Evolutionary conservation across 257 asterid genomes (phyloP).

Genomic region (Cynanchum wilfordii): DNA sequence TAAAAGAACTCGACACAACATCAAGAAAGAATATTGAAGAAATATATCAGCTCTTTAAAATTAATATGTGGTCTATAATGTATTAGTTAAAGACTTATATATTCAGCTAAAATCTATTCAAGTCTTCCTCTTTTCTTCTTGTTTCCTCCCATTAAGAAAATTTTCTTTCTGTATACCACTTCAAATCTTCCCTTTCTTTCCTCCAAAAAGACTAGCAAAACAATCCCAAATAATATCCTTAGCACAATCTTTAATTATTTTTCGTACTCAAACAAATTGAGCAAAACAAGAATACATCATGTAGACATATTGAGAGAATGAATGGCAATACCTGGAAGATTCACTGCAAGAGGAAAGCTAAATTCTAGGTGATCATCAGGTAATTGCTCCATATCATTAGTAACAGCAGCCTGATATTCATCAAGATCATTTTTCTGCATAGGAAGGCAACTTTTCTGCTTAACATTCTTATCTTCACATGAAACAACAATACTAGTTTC

Average conservation of each 20-base stretch:
- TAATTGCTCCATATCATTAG: not conserved
- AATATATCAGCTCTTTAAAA: no score
- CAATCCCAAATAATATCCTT: not conserved
- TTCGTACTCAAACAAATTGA: not conserved
- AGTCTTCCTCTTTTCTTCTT: not conserved
- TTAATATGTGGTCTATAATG: not conserved
- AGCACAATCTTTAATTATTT: not conserved
- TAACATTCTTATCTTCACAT: not conserved
- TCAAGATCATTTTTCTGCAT: not conserved
- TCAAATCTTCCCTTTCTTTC: not conserved
- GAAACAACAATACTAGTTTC: not conserved
- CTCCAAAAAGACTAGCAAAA: not conserved
- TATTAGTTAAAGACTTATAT: not conserved
- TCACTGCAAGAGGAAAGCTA: not conserved
- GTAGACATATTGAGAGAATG: not conserved
- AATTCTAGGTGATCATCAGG: not conserved
- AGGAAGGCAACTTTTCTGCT: not conserved
- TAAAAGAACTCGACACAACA: not conserved
- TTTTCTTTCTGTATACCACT: not conserved
- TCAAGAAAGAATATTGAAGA: not conserved
- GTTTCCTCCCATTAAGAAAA: not conserved
- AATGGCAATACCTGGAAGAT: not conserved
- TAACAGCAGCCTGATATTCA: not conserved
- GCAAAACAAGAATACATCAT: not conserved
- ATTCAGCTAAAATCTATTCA: not conserved